Percentiles rank a stretch among this genome's conserved stretches.
Conservation (phyloP, 768 basidiomycete genomes). For the Leucosporidium yakuticum region DNA sequence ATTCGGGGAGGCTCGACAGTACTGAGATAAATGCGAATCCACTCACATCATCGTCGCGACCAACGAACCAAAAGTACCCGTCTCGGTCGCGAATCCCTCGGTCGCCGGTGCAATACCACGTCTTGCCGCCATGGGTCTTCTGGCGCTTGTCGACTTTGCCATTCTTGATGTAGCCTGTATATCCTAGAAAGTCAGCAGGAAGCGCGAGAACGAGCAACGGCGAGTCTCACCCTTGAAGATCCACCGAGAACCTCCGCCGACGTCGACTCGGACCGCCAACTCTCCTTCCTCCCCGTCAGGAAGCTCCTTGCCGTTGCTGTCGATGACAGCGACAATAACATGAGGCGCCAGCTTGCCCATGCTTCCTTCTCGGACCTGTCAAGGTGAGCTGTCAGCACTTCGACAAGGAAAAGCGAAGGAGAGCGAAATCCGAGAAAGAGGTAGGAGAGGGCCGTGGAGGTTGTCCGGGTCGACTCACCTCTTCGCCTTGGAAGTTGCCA, state of each 20-base stretch:
- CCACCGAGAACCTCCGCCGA: conserved; percentile 11
- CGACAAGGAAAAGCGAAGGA: not conserved
- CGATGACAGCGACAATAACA: conserved; percentile 26
- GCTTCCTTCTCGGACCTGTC: conserved; percentile 16
- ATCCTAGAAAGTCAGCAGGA: not conserved
- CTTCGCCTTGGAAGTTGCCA: conserved; percentile 18
- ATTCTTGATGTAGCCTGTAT: conserved; percentile 24
- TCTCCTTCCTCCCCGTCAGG: conserved; percentile 23
- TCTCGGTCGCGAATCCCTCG: conserved; percentile 19
- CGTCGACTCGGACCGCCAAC: conserved; percentile 17
- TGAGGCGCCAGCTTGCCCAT: conserved; percentile 22
- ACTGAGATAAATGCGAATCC: not conserved
- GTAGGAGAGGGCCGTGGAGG: no score
- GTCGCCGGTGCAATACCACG: conserved; percentile 32
- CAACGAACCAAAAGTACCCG: conserved; percentile 32
- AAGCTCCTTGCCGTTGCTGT: conserved; percentile 12
- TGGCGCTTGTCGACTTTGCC: conserved; percentile 28
- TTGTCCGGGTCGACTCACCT: no score
- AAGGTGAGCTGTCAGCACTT: not conserved
- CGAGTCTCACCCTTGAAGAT: conserved; percentile 30
- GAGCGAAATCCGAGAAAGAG: no score
- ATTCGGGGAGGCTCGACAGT: no score
- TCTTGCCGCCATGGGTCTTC: conserved; percentile 19
- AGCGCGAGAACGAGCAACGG: no score
- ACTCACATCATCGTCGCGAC: conserved; percentile 29